A percentile compares a stretch with the other conserved stretches of the same genome.
These are phyloP conservation scores for Chamaenerion angustifolium DNA, from an alignment of 345 rosid genomes.

Conservation along the genomic window DNA sequence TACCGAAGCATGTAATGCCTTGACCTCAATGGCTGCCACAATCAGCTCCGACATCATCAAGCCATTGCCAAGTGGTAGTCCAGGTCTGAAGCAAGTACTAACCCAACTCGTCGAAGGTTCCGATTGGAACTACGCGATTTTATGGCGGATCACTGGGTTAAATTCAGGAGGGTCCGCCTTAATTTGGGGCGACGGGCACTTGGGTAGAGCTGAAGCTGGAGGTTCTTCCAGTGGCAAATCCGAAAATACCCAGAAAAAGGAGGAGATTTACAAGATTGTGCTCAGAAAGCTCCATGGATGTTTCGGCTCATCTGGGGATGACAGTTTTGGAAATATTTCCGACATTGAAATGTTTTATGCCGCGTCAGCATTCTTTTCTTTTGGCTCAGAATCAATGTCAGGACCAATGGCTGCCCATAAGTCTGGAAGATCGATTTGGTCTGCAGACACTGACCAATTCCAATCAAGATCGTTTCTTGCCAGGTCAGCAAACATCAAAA, in stretches of 20 bases:
- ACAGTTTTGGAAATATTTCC: conserved; percentile 14
- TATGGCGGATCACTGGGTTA: conserved; percentile 46
- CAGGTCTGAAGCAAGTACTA: conserved; percentile 46
- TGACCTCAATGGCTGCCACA: conserved; percentile 41
- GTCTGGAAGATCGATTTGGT: conserved; percentile 59
- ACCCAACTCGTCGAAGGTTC: conserved; percentile 52
- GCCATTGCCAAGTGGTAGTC: conserved; percentile 28
- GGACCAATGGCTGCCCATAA: conserved; percentile 53
- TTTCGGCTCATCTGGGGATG: conserved; percentile 34
- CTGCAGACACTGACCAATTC: conserved; percentile 40
- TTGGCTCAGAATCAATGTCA: conserved; percentile 34
- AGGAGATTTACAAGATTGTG: conserved; percentile 48
- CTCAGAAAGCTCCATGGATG: conserved; percentile 52
- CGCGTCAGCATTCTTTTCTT: conserved; percentile 51
- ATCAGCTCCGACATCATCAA: conserved; percentile 24
- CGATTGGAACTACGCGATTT: conserved; percentile 69
- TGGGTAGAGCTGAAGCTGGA: conserved; percentile 23
- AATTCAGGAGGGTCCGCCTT: conserved; percentile 57
- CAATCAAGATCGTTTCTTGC: conserved; percentile 61
- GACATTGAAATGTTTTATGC: conserved; percentile 68
- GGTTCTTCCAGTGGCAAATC: conserved; percentile 15
- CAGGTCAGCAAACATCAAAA: conserved; percentile 63
- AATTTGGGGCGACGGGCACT: conserved; percentile 84
- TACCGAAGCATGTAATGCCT: conserved; percentile 53
- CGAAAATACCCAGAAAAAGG: conserved; percentile 32